Evolutionary conservation across 129 eudicot species (phyloP), one percentile per base, ranked within the genome.

Genomic region (Chrysanthemum seticuspe): DNA sequence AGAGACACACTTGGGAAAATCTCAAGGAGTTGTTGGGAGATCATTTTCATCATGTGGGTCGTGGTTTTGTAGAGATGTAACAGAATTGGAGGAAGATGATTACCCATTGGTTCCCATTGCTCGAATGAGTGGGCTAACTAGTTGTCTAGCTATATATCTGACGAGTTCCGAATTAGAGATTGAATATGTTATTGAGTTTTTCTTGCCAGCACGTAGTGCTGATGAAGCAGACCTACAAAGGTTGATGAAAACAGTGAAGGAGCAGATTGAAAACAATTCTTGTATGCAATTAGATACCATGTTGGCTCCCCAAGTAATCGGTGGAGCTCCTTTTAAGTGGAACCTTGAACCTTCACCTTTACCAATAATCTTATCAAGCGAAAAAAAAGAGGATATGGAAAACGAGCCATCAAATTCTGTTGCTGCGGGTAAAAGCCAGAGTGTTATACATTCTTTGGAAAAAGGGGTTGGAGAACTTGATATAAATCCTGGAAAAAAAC

Each of bases 161-260:
- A 53, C 31, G 31, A 34, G 64, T 70, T 10, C 0, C n/a, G 63
- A 54, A 70, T 10, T 9, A 27, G 61, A 13, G 2, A 6, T 8
- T 70, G 64, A 53, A 21, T 70, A 70, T 54, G 74, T 68, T 70
- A 16, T 71, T 8, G 75, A 71, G 66, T 57, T 71, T 2, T 71
- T 71, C 13, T 34, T 71, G 53, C n/a, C 75, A 55, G 7, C 34
- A 31, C 63, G 9, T 11, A 27, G 27, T 4, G 73, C 16, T 53
- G 56, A 54, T 5, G 52, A 70, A 7, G 29, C 34, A 34, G 63
- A 31, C 18, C 12, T 70, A 15, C 34, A 7, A 40, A 40, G 47
- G 47, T 40, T 40, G 47, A 40, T 40, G 47, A 40, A 40, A 53
- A 69, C 63, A 15, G 51, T 69, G 29, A 69, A 54, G 34, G 16